Evolutionary conservation across 352 stramenopile species (phyloP), one percentile per base, ranked within the genome.

Genomic region (Phytopythium helicoides): DNA sequence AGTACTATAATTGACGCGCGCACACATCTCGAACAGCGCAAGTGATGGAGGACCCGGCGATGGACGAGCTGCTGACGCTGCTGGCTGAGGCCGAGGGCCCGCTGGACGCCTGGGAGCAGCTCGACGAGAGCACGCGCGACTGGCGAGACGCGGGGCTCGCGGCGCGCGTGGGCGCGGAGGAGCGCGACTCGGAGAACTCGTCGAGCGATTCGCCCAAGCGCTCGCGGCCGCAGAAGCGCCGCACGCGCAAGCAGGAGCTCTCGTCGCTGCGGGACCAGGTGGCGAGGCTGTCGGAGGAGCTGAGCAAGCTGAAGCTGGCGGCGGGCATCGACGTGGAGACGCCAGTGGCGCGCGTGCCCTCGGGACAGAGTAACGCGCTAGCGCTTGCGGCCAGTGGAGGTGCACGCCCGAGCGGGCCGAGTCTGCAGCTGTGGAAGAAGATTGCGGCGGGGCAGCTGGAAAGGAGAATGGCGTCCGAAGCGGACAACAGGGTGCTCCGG

Each of bases 11-110:
- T n/a, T n/a, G n/a, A n/a, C n/a, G n/a, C n/a, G n/a, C n/a, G n/a
- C n/a, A n/a, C n/a, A n/a, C n/a, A n/a, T n/a, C n/a, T n/a, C n/a
- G n/a, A n/a, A n/a, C n/a, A n/a, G n/a, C n/a, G n/a, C n/a, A n/a
- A n/a, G n/a, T n/a, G n/a, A n/a, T 70, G 56, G 49, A 49, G 8
- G 52, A 69, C 46, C 21, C 33, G 11, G 62, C 67, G 41, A 33
- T 86, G 46, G 46, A 56, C 34, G 48, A 54, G 26, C 19, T 82
- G 44, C 63, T 76, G 48, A 40, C 61, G 28, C 49, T 64, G 40
- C 56, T 86, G 21, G 18, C 38, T 22, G 42, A 47, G 21, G 12
- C 16, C 40, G 28, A 47, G 40, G 28, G 40, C 19, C 68, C 71
- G 44, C 68, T 76, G 18, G 28, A 33, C 28, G 28, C 28, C 28